Conservation (phyloP, 495 filamentous ascomycete genomes). For the Hypoxylon intermedium region DNA sequence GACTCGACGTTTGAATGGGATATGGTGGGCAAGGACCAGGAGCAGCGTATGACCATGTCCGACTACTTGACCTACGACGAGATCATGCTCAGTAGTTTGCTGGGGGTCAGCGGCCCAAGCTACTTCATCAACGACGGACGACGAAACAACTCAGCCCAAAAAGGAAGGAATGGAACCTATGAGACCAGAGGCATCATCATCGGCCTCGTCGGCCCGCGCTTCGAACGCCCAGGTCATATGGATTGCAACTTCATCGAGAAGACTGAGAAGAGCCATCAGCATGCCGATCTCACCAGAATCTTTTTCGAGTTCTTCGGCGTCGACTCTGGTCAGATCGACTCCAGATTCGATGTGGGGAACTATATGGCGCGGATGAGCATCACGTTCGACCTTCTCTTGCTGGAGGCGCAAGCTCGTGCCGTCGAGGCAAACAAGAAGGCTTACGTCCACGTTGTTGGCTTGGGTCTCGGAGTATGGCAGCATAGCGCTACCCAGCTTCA, state of each 20-base stretch:
- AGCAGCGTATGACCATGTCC: slow-evolving; percentile 2
- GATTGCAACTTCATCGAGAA: slow-evolving; percentile 21
- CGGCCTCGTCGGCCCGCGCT: slow-evolving; percentile 40
- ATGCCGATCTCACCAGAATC: slow-evolving; percentile 28
- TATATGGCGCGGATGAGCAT: slow-evolving; percentile 45
- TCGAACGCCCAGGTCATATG: slow-evolving; percentile 36
- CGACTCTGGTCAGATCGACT: not conserved
- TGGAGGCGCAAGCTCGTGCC: slow-evolving; percentile 43
- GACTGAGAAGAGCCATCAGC: not conserved
- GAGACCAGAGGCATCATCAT: slow-evolving; percentile 39
- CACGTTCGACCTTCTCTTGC: slow-evolving; percentile 38
- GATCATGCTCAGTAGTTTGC: slow-evolving; percentile 41
- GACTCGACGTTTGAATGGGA: slow-evolving; percentile 39
- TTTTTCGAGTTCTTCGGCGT: slow-evolving; percentile 32
- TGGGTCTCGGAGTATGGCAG: slow-evolving; percentile 49
- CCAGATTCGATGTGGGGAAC: slow-evolving; percentile 19
- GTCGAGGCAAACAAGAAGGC: slow-evolving; percentile 35
- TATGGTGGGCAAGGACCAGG: slow-evolving; percentile 14
- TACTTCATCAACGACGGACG: slow-evolving; percentile 41
- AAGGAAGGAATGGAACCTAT: slow-evolving; percentile 8
- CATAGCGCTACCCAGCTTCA: slow-evolving; percentile 16
- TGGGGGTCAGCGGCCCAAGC: slow-evolving; percentile 40
- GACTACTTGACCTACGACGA: slow-evolving; percentile 43
- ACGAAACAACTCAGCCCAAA: slow-evolving; percentile 18
- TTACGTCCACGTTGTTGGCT: slow-evolving; percentile 46